phyloP scores from a whole-genome alignment of 192 early-diverging fungal species.

The Phlyctochytrium arcticum region DNA sequence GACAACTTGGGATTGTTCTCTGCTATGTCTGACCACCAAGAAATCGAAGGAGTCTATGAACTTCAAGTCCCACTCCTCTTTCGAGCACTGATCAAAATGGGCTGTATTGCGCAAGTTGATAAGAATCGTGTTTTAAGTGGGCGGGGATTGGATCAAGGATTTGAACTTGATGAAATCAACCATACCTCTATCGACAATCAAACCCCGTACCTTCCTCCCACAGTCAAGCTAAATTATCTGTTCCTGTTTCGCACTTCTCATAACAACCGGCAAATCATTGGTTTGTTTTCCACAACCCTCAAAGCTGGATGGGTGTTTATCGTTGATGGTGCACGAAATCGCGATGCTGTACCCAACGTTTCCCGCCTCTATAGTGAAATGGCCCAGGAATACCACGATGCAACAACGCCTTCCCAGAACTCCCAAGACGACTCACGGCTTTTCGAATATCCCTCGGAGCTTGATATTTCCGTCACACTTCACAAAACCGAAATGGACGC shows the following conservation, averaged over 20 bases:
- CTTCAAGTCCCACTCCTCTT: constrained; percentile 76
- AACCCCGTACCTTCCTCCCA: constrained; percentile 30
- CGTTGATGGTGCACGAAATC: constrained; percentile 59
- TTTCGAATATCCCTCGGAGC: constrained; percentile 47
- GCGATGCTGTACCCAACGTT: constrained; percentile 70
- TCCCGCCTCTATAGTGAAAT: constrained; percentile 59
- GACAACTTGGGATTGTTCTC: constrained; percentile 69
- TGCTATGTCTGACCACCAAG: constrained; percentile 78
- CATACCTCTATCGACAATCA: constrained; percentile 22
- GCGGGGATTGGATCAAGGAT: constrained; percentile 31
- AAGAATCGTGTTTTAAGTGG: constrained; percentile 16
- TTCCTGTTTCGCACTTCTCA: constrained; percentile 74
- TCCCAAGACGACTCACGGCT: background rate
- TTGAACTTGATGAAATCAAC: constrained; percentile 37
- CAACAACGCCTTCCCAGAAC: constrained; percentile 20
- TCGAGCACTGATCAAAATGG: constrained; percentile 76
- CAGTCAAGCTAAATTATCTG: constrained; percentile 54
- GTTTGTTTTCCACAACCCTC: constrained; percentile 62
- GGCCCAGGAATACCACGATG: constrained; percentile 5
- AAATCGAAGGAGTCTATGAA: constrained; percentile 93
- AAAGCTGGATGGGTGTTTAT: constrained; percentile 64
- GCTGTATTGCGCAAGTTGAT: constrained; percentile 50
- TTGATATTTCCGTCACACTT: constrained; percentile 52
- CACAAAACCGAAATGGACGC: constrained; percentile 48
- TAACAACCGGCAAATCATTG: constrained; percentile 57